These are phyloP conservation scores for Fraxinus sp. DNA, from an alignment of 305 asterid genomes.

Conservation along the genomic window DNA sequence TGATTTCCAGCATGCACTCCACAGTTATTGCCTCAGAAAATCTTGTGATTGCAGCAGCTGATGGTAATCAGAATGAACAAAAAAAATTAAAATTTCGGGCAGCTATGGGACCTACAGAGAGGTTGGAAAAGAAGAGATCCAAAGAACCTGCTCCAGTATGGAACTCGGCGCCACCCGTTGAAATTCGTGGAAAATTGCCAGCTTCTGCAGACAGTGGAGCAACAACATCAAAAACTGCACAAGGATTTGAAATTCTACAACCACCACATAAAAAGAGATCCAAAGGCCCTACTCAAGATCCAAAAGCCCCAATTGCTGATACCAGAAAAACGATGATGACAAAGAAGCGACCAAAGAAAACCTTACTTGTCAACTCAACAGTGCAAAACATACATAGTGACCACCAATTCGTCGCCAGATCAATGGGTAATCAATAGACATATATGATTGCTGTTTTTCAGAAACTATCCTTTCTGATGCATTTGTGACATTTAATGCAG, in stretches of 20 bases:
- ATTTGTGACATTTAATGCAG: conserved; percentile 50
- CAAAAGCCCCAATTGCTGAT: conserved; percentile 56
- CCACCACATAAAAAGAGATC: conserved; percentile 43
- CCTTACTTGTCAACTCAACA: conserved; percentile 38
- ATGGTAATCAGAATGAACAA: conserved; percentile 33
- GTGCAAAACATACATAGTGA: conserved; percentile 34
- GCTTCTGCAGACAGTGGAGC: conserved; percentile 34
- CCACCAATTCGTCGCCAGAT: conserved; percentile 28
- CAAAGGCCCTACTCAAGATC: conserved; percentile 48
- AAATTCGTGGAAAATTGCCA: conserved; percentile 39
- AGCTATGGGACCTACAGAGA: conserved; percentile 51
- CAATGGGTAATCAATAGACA: conserved; percentile 35
- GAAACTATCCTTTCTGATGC: conserved; percentile 23
- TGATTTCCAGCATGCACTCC: conserved; percentile 35
- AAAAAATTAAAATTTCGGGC: conserved; percentile 35
- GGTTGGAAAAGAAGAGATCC: conserved; percentile 52
- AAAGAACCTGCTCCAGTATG: conserved; percentile 51
- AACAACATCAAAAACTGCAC: conserved; percentile 34
- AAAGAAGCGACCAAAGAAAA: conserved; percentile 67
- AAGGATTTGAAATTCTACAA: conserved; percentile 29
- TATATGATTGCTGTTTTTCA: conserved; percentile 23
- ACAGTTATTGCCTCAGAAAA: conserved; percentile 25
- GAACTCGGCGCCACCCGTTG: conserved; percentile 41
- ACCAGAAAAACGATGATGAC: conserved; percentile 40
- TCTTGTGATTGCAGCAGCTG: conserved; percentile 25